A percentile compares a stretch with the other conserved stretches of the same genome.
phyloP scores from a whole-genome alignment of 2,329 filamentous ascomycete species.

The Talaromyces piceae region DNA sequence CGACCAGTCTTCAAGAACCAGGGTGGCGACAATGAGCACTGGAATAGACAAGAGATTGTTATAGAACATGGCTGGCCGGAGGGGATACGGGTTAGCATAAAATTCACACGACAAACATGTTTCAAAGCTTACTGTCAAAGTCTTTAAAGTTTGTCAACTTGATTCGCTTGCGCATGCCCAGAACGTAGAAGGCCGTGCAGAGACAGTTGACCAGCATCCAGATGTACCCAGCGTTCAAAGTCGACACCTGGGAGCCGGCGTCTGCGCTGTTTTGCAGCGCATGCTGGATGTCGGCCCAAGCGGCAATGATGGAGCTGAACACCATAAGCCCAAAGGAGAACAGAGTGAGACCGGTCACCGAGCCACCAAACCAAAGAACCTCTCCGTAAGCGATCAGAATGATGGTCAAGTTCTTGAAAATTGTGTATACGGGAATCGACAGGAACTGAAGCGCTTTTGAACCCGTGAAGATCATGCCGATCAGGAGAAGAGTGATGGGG shows the following conservation, averaged over 20 bases:
- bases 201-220: slow-evolving; percentile 99
- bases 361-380: slow-evolving; percentile 95
- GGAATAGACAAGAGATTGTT: slow-evolving; percentile 98
- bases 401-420: slow-evolving; percentile 99
- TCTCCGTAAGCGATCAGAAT: slow-evolving; percentile 98
- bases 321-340: slow-evolving; percentile 97
- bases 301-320: slow-evolving; percentile 83
- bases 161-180: slow-evolving; percentile 96
- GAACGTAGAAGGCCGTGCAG: slow-evolving; percentile 80
- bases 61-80: slow-evolving; percentile 84
- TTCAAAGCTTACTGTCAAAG: slow-evolving; percentile 97
- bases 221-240: slow-evolving; percentile 86
- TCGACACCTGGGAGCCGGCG: slow-evolving; percentile 70
- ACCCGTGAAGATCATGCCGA: slow-evolving; percentile 98
- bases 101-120: background rate
- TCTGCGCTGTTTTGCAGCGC: slow-evolving; percentile 62
- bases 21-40: slow-evolving; percentile 72
- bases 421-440: slow-evolving; percentile 96
- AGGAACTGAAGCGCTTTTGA: slow-evolving; percentile 94
- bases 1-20: slow-evolving; percentile 90
- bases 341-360: slow-evolving; percentile 76
- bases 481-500: slow-evolving; percentile 87
- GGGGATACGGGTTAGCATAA: slow-evolving; percentile 14
- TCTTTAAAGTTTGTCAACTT: slow-evolving; percentile 99
- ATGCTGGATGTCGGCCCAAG: slow-evolving; percentile 93